A percentile compares a stretch with the other conserved stretches of the same genome.
phyloP scores from a whole-genome alignment of 805 yeast genomes.

The Komagataella pseudopastoris region DNA sequence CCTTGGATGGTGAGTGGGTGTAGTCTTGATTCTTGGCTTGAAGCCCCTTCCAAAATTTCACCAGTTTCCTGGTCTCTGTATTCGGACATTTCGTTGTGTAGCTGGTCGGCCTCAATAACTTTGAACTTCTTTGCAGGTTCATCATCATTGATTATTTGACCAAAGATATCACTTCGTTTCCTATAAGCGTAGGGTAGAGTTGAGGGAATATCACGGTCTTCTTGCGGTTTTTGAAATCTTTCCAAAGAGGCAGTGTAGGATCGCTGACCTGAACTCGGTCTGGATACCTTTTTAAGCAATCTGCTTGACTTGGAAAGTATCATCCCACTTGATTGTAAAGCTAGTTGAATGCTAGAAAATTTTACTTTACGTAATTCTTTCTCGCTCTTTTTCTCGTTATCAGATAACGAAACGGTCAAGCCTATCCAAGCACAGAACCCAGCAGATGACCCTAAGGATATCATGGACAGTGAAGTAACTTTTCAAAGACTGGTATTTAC shows the following conservation, averaged over 20 bases:
- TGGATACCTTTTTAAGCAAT: not conserved
- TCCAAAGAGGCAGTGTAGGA: not conserved
- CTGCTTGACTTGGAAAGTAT: not conserved
- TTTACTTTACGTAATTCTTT: not conserved
- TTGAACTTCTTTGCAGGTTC: constrained; percentile 15
- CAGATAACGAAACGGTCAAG: not conserved
- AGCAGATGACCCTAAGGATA: not conserved
- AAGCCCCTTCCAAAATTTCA: constrained; percentile 11
- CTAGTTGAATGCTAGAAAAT: not conserved
- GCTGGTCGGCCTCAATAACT: constrained; percentile 21
- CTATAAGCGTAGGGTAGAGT: constrained; percentile 20
- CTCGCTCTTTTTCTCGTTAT: not conserved
- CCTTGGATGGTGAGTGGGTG: constrained; percentile 46
- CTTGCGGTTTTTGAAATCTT: constrained; percentile 9
- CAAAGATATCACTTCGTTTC: constrained; percentile 25
- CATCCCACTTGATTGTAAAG: not conserved
- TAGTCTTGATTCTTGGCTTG: constrained; percentile 38
- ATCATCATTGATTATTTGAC: constrained; percentile 25
- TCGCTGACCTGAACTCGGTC: not conserved
- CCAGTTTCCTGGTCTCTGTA: constrained; percentile 19
- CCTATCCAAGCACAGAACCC: not conserved
- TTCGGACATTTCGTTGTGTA: constrained; percentile 18
- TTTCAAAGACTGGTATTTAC: not conserved
- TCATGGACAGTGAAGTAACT: not conserved
- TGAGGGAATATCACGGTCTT: constrained; percentile 6